Percentiles rank a stretch among this genome's conserved stretches.
phyloP scores from a whole-genome alignment of 1,139 yeast genomes.

The Suhomyces yuchorum region DNA sequence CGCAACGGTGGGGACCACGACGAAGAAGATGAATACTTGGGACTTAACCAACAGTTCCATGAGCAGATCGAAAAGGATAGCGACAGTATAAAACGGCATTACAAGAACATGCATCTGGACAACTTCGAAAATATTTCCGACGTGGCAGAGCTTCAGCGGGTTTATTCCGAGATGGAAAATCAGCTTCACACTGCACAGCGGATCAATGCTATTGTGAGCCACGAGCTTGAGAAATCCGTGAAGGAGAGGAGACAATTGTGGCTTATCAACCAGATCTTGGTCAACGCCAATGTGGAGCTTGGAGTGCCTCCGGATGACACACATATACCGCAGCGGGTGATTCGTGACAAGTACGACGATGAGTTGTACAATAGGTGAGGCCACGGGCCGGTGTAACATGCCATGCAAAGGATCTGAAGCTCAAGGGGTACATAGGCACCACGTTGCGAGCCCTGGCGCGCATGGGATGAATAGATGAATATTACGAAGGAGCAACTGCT shows the following conservation, averaged over 20 bases:
- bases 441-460: not conserved
- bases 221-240: conserved; percentile 40
- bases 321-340: conserved; percentile 25
- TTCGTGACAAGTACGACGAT: conserved; percentile 36
- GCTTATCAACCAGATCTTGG: conserved; percentile 57
- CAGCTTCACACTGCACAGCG: conserved; percentile 48
- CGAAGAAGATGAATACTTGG: conserved; percentile 11
- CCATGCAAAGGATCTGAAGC: not conserved
- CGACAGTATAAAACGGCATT: conserved; percentile 9
- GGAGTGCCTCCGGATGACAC: conserved; percentile 36
- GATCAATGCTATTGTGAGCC: conserved; percentile 47
- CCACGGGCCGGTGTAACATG: too few species aligned
- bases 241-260: conserved; percentile 49
- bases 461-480: not conserved
- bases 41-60: conserved; percentile 9
- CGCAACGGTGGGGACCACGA: conserved; percentile 11
- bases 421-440: not conserved
- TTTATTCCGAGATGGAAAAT: conserved; percentile 23
- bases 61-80: conserved; percentile 12
- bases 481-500: conserved; percentile 1
- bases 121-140: conserved; percentile 23
- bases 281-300: conserved; percentile 51
- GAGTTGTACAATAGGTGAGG: conserved; percentile 13
- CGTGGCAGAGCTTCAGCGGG: conserved; percentile 22
- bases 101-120: conserved; percentile 7